phyloP scores from a whole-genome alignment of 805 yeast genomes.

The Hanseniaspora pseudoguilliermondii region DNA sequence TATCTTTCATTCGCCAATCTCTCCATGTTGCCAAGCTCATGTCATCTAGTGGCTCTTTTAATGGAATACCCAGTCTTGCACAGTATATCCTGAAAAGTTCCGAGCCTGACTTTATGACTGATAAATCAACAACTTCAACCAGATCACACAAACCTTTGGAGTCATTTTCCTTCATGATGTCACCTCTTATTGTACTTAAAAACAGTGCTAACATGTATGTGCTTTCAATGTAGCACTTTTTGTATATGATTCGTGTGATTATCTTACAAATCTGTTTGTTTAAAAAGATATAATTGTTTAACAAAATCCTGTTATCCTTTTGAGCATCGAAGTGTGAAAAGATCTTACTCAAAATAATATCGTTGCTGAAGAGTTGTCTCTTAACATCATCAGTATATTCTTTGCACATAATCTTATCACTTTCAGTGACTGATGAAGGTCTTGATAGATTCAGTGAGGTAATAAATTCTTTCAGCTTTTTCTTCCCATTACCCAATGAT shows the following conservation, averaged over 20 bases:
- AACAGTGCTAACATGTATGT: slow-evolving; percentile 74
- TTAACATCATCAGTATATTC: not conserved
- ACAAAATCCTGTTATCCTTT: slow-evolving; percentile 27
- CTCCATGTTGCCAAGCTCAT: slow-evolving; percentile 70
- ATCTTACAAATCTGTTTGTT: slow-evolving; percentile 38
- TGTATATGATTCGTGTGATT: slow-evolving; percentile 45
- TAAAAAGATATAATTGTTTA: slow-evolving; percentile 36
- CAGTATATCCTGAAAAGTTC: slow-evolving; percentile 2
- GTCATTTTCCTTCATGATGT: not conserved
- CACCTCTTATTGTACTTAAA: slow-evolving; percentile 44
- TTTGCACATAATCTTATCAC: not conserved
- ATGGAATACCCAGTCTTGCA: not conserved
- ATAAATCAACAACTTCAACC: slow-evolving; percentile 49
- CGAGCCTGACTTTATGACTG: slow-evolving; percentile 33
- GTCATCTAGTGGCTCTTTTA: slow-evolving; percentile 14
- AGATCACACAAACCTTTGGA: slow-evolving; percentile 42
- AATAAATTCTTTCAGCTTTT: slow-evolving; percentile 1
- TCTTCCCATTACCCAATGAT: not conserved
- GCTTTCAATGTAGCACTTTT: slow-evolving; percentile 44
- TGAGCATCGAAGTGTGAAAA: not conserved
- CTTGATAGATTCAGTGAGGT: not conserved
- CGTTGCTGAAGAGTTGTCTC: not conserved
- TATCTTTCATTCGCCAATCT: slow-evolving; percentile 73
- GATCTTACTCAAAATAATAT: not conserved
- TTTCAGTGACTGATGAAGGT: not conserved